A percentile compares a stretch with the other conserved stretches of the same genome.
Evolutionary conservation across 2,329 filamentous ascomycete species (phyloP).

Genomic region (Botrytis squamosa): DNA sequence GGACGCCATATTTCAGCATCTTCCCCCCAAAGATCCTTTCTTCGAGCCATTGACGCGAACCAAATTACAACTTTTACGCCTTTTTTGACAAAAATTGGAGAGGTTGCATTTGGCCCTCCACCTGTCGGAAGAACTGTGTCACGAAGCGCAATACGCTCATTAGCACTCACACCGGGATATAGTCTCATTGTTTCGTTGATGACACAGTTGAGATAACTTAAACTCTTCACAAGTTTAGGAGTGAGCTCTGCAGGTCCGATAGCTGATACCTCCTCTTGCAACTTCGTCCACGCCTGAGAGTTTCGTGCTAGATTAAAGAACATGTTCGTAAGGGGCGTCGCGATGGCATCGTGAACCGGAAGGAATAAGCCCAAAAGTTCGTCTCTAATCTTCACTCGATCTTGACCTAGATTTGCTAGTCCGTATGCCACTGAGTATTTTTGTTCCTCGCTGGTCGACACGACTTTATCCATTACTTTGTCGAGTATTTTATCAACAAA

Average conservation of each 20-base stretch:
- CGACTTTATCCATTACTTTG: not conserved
- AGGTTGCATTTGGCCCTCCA: not conserved
- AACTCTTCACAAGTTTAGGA: not conserved
- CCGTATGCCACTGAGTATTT: not conserved
- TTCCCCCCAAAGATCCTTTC: not conserved
- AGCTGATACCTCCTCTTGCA: not conserved
- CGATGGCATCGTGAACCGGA: not conserved
- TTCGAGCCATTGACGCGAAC: not conserved
- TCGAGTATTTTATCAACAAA: constrained; percentile 3
- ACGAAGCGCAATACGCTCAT: not conserved
- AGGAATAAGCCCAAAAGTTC: constrained; percentile 6
- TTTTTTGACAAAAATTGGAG: not conserved
- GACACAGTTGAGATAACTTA: constrained; percentile 38
- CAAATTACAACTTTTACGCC: not conserved
- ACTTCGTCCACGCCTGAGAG: not conserved
- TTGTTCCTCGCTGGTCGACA: not conserved
- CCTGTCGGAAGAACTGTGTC: not conserved
- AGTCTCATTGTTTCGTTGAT: constrained; percentile 66
- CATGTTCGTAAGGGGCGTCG: not conserved
- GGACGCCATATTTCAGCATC: constrained; percentile 7
- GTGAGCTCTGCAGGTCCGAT: not conserved
- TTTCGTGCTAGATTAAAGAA: constrained; percentile 4
- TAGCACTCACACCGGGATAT: constrained; percentile 45
- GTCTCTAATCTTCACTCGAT: not conserved
- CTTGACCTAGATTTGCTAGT: not conserved